Conservation (phyloP, 2,329 filamentous ascomycete species). For the Claviceps fusiformis region DNA sequence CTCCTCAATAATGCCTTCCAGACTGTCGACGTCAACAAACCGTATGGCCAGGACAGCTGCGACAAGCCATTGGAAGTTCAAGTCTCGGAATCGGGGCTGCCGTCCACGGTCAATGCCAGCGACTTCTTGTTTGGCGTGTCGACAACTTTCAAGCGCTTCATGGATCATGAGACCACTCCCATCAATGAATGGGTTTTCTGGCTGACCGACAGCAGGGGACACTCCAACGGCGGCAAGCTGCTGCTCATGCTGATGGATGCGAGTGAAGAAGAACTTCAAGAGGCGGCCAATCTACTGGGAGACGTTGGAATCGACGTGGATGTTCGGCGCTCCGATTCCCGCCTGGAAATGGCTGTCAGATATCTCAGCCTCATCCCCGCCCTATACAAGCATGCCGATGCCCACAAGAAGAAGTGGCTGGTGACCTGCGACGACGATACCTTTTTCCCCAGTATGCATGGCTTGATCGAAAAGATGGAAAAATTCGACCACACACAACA, state of each 20-base stretch:
- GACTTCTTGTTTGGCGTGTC: slow-evolving; percentile 48
- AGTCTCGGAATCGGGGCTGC: slow-evolving; percentile 36
- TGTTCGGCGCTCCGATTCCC: slow-evolving; percentile 39
- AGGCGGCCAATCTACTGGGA: slow-evolving; percentile 32
- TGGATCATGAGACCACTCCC: slow-evolving; percentile 34
- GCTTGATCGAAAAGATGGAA: slow-evolving; percentile 35
- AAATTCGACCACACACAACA: slow-evolving; percentile 36
- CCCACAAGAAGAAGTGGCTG: slow-evolving; percentile 40
- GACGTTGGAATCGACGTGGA: slow-evolving; percentile 41
- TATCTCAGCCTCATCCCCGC: slow-evolving; percentile 42
- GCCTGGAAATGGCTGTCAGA: slow-evolving; percentile 43
- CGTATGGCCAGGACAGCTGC: slow-evolving; percentile 28
- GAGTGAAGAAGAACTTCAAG: slow-evolving; percentile 34
- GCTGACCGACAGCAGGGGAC: slow-evolving; percentile 41
- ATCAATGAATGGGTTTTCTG: slow-evolving; percentile 47
- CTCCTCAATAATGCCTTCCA: slow-evolving; percentile 36
- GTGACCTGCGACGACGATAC: slow-evolving; percentile 53
- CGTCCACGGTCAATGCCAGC: slow-evolving; percentile 36
- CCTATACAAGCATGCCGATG: slow-evolving; percentile 37
- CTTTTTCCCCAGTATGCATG: slow-evolving; percentile 47
- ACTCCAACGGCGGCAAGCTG: slow-evolving; percentile 43
- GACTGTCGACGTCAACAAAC: slow-evolving; percentile 32
- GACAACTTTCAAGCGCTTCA: slow-evolving; percentile 42
- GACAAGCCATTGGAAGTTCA: slow-evolving; percentile 35
- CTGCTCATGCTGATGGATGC: slow-evolving; percentile 41